A percentile compares a stretch with the other conserved stretches of the same genome.
Evolutionary conservation across 306 rosid species (phyloP).

Genomic region (Oemleria cerasiformis): DNA sequence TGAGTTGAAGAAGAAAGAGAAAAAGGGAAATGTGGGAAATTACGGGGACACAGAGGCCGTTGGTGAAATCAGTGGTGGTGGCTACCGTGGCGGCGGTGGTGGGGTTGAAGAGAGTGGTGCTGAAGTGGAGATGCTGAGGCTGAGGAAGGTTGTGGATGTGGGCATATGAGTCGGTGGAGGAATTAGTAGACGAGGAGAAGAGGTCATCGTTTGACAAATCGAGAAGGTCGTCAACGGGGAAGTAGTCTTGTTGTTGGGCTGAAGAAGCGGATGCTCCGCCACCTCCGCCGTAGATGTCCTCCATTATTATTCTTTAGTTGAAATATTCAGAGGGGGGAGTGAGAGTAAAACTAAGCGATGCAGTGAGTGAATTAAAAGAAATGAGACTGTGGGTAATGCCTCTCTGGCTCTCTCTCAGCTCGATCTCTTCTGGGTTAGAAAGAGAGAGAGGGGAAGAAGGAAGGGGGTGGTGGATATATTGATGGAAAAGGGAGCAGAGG

Average conservation of each 20-base stretch:
- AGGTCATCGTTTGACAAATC: slow-evolving; percentile 34
- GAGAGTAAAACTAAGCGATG: background rate
- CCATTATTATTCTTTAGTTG: background rate
- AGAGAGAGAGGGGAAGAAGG: slow-evolving; percentile 17
- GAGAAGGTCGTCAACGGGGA: slow-evolving; percentile 41
- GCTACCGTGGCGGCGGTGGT: background rate
- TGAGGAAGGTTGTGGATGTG: background rate
- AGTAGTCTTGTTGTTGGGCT: slow-evolving; percentile 19
- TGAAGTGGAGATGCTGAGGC: background rate
- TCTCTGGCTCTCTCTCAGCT: background rate
- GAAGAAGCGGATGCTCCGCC: background rate
- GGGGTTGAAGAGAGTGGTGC: background rate
- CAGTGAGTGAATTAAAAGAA: background rate
- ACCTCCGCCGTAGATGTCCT: slow-evolving; percentile 32
- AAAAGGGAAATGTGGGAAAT: background rate
- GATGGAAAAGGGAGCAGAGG: slow-evolving; percentile 33
- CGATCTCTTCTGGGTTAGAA: background rate
- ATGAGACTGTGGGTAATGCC: background rate
- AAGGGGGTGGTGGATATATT: background rate
- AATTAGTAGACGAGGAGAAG: slow-evolving; percentile 11
- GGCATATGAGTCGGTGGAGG: slow-evolving; percentile 15
- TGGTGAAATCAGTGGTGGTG: slow-evolving; percentile 28
- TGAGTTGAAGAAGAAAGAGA: background rate
- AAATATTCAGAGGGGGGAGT: background rate
- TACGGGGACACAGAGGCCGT: slow-evolving; percentile 40